Base-by-base conservation (phyloP, 371 early-diverging fungal genomes). In the Rhizopus delemar region DNA sequence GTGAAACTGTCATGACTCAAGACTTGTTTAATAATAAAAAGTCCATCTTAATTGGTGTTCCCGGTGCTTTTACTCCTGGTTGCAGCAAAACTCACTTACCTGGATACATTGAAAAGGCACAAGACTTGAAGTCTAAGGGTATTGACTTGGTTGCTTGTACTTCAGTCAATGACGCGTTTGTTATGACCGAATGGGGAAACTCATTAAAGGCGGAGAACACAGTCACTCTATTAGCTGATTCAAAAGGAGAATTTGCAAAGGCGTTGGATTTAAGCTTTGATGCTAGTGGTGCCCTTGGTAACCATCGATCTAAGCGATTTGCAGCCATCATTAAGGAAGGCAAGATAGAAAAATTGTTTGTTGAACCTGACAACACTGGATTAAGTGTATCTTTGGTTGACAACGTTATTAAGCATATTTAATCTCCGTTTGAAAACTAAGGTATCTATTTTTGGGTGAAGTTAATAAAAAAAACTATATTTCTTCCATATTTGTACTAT, bases 171-270 rank as follows among this genome's bases (percentile, higher is more conserved):
- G 87, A 88, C 59, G 85, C 86, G 45, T 89, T 85, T 70, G 90
- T 89, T n/a, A 82, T 86, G 82, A 74, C 75, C 51, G 91, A 87
- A 48, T 91, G 90, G 90, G 82, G 84, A 48, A 77, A 85, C 57
- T 60, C 71, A 12, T 66, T 77, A 32, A 65, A 75, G 41, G 75
- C 41, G 22, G 65, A 67, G 3, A 55, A 57, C 11, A 46, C 62
- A 53, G 74, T 88, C 48, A 78, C 74, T 35, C 73, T 91, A 68
- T 69, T 88, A 35, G 85, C 90, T 34, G 91, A 91, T 67, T 74
- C 80, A 15, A 76, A 79, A 41, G 90, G 84, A 35, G 84, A 75
- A 41, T 80, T 88, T 28, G 80, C 84, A 59, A 82, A 84, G 59
- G 80, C 80, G 4, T 74, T 88, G 57, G 88, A 85, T 16, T 69